phyloP scores from a whole-genome alignment of 2,329 filamentous ascomycete species.

The Verticillium nonalfalfae region DNA sequence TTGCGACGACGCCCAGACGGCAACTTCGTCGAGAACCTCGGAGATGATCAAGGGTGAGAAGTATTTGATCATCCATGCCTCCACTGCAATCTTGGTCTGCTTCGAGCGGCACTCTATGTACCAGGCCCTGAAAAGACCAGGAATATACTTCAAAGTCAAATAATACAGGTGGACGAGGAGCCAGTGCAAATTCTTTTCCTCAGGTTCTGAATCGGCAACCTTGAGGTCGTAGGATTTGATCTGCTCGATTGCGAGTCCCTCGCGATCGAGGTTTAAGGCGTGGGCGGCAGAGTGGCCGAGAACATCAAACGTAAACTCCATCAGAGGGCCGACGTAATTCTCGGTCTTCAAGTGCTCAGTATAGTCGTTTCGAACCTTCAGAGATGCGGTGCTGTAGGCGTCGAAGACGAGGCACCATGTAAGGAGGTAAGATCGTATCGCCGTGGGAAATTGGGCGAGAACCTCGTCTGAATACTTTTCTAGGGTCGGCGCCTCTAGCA shows the following conservation, averaged over 20 bases:
- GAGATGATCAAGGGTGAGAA: slow-evolving; percentile 67
- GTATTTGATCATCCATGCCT: slow-evolving; percentile 78
- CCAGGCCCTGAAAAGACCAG: slow-evolving; percentile 76
- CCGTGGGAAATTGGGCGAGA: slow-evolving; percentile 61
- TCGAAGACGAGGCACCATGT: slow-evolving; percentile 90
- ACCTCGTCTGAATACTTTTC: slow-evolving; percentile 60
- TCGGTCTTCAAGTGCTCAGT: slow-evolving; percentile 71
- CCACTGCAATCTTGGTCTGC: slow-evolving; percentile 72
- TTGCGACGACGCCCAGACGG: slow-evolving; percentile 56
- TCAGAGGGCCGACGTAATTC: slow-evolving; percentile 59
- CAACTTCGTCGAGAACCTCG: slow-evolving; percentile 60
- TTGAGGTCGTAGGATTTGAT: slow-evolving; percentile 49
- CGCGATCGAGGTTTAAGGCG: slow-evolving; percentile 67
- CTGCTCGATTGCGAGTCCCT: slow-evolving; percentile 50
- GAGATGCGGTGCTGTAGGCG: slow-evolving; percentile 70
- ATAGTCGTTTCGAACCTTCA: slow-evolving; percentile 78
- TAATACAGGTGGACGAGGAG: slow-evolving; percentile 84
- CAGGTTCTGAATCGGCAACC: slow-evolving; percentile 48
- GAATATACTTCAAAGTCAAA: slow-evolving; percentile 67
- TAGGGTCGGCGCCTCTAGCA: slow-evolving; percentile 70
- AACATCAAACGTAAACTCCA: slow-evolving; percentile 79
- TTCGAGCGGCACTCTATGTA: slow-evolving; percentile 75
- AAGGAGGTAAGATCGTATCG: slow-evolving; percentile 73
- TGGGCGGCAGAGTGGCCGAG: slow-evolving; percentile 72
- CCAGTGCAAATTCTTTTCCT: slow-evolving; percentile 74